phyloP scores from a whole-genome alignment of 2,329 filamentous ascomycete genomes.

The Ascocoryne sarcoides region DNA sequence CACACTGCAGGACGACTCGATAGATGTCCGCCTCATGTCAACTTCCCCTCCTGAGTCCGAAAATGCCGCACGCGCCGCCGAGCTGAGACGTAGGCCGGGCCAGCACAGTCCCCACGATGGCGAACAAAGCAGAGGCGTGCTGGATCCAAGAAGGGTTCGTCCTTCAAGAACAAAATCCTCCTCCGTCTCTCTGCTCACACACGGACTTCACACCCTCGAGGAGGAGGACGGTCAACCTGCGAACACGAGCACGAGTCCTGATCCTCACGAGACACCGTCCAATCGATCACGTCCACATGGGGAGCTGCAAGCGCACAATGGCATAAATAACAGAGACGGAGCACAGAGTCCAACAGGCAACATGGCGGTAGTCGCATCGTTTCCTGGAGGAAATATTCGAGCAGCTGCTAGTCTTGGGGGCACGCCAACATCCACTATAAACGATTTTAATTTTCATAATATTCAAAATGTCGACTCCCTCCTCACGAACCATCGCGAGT shows the following conservation, averaged over 20 bases:
- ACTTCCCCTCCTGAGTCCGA: slow-evolving; percentile 25
- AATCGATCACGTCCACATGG: not conserved
- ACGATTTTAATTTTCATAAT: slow-evolving; percentile 14
- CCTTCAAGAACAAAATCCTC: slow-evolving; percentile 16
- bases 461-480: slow-evolving; percentile 31
- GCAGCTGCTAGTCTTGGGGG: slow-evolving; percentile 11
- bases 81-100: slow-evolving; percentile 22
- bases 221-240: slow-evolving; percentile 11
- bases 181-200: slow-evolving; percentile 26
- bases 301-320: slow-evolving; percentile 12
- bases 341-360: slow-evolving; percentile 4
- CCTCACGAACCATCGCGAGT: slow-evolving; percentile 30
- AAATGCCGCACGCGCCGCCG: slow-evolving; percentile 27
- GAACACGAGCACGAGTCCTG: slow-evolving; percentile 1
- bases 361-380: slow-evolving; percentile 14
- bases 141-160: not conserved
- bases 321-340: slow-evolving; percentile 6
- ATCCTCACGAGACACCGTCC: not conserved
- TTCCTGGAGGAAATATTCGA: slow-evolving; percentile 5
- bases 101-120: slow-evolving; percentile 18
- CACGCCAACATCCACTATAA: slow-evolving; percentile 9
- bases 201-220: slow-evolving; percentile 20
- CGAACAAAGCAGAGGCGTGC: slow-evolving; percentile 11
- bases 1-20: slow-evolving; percentile 26
- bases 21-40: slow-evolving; percentile 31